Conservation (phyloP, 140 eudicot species). For the Ambrosia hybrid region DNA sequence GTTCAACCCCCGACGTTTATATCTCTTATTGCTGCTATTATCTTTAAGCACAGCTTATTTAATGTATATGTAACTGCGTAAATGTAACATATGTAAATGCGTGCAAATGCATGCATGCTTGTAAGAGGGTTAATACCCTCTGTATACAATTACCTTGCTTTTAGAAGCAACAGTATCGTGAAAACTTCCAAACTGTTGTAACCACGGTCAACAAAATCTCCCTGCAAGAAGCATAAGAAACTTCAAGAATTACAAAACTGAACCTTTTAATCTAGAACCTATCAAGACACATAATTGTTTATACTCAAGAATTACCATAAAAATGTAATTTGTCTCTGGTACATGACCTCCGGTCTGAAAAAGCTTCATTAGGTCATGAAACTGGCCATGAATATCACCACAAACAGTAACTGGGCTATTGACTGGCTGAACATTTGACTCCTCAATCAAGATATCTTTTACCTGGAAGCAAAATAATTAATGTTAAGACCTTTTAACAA, state of each 20-base stretch:
- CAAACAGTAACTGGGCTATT: slow-evolving; percentile 99
- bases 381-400: slow-evolving; percentile 98
- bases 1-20: not conserved
- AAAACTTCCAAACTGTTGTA: slow-evolving; percentile 97
- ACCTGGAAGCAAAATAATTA: slow-evolving; percentile 51
- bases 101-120: not conserved
- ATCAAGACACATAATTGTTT: not conserved
- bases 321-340: slow-evolving; percentile 92
- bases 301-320: slow-evolving; percentile 56
- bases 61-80: not conserved
- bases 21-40: not conserved
- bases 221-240: slow-evolving; percentile 50
- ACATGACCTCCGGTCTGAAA: slow-evolving; percentile 99
- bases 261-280: slow-evolving; percentile 2
- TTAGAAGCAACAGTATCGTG: slow-evolving; percentile 93
- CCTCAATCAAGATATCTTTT: slow-evolving; percentile 93
- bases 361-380: slow-evolving; percentile 95
- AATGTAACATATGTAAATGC: not conserved
- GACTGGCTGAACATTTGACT: slow-evolving; percentile 98
- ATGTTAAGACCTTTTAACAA: not conserved
- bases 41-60: not conserved
- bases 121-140: not conserved
- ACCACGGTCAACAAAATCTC: slow-evolving; percentile 99
- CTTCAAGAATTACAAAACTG: slow-evolving; percentile 3
- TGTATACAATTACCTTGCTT: slow-evolving; percentile 66